Evolutionary conservation across 352 stramenopile species (phyloP).

Genomic region (Globisporangium mamillatum): DNA sequence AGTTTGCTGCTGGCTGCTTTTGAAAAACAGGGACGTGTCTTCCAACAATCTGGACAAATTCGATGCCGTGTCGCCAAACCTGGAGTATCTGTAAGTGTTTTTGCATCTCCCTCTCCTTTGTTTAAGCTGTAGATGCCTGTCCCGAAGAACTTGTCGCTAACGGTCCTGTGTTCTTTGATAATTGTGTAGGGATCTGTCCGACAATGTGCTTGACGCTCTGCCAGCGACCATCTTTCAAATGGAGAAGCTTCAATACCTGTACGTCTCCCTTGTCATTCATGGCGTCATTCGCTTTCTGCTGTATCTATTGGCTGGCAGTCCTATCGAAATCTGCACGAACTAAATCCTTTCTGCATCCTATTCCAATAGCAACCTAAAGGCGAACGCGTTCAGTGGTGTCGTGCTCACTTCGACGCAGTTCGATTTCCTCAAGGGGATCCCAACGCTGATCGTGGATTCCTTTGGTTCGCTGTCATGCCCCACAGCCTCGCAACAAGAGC

Average conservation of each 20-base stretch:
- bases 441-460: slow-evolving; percentile 12
- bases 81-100: slow-evolving; percentile 16
- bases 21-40: slow-evolving; percentile 14
- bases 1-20: neutral
- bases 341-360: neutral
- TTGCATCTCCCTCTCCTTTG: neutral
- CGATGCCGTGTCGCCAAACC: slow-evolving; percentile 6
- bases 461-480: slow-evolving; percentile 9
- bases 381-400: slow-evolving; percentile 14
- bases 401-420: slow-evolving; percentile 6
- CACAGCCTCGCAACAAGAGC: neutral
- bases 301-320: neutral
- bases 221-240: slow-evolving; percentile 12
- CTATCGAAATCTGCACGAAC: neutral
- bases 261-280: neutral
- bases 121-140: neutral
- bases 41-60: slow-evolving; percentile 19
- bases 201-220: slow-evolving; percentile 17
- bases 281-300: neutral
- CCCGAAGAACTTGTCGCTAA: neutral
- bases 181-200: slow-evolving; percentile 10
- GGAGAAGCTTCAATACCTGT: slow-evolving; percentile 17
- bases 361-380: slow-evolving; percentile 10
- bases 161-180: neutral
- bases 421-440: slow-evolving; percentile 9